These are phyloP conservation scores for Sindora glabra DNA, from an alignment of 306 rosid genomes.

Conservation along the genomic window DNA sequence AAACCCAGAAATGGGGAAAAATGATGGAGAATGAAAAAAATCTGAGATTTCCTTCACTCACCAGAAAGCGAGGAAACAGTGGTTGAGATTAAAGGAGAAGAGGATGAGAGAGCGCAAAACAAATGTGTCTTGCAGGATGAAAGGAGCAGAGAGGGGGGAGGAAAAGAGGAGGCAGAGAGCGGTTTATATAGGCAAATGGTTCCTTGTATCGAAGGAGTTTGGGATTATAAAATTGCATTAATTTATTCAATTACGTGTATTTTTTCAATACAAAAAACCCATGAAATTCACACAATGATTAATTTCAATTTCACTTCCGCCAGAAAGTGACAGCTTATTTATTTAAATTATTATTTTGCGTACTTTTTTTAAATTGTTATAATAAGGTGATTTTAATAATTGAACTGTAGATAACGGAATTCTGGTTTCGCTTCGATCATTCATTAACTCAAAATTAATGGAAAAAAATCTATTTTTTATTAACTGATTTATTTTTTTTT, in stretches of 20 bases:
- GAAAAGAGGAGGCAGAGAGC: constrained; percentile 16
- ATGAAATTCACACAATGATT: not conserved
- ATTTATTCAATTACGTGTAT: constrained; percentile 19
- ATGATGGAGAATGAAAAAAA: constrained; percentile 16
- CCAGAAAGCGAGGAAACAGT: constrained; percentile 20
- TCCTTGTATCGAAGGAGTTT: constrained; percentile 7
- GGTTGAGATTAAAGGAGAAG: constrained; percentile 6
- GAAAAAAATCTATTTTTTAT: no score
- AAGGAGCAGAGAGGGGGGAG: constrained; percentile 43
- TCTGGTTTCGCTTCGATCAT: constrained; percentile 11
- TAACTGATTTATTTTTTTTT: no score
- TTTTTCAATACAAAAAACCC: constrained; percentile 14
- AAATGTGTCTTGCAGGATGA: constrained; percentile 13
- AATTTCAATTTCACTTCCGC: constrained; percentile 1
- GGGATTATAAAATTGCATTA: constrained; percentile 6
- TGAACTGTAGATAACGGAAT: no score
- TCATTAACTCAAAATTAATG: no score
- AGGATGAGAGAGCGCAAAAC: constrained; percentile 17
- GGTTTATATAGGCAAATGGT: constrained; percentile 47
- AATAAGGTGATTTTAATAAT: no score
- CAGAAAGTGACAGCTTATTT: constrained; percentile 32
- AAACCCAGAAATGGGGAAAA: not conserved
- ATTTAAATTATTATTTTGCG: not conserved
- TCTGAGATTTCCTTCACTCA: constrained; percentile 13
- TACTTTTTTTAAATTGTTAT: no score